Conservation (phyloP, 1,284 basidiomycete species). For the Trametes versicolor region DNA sequence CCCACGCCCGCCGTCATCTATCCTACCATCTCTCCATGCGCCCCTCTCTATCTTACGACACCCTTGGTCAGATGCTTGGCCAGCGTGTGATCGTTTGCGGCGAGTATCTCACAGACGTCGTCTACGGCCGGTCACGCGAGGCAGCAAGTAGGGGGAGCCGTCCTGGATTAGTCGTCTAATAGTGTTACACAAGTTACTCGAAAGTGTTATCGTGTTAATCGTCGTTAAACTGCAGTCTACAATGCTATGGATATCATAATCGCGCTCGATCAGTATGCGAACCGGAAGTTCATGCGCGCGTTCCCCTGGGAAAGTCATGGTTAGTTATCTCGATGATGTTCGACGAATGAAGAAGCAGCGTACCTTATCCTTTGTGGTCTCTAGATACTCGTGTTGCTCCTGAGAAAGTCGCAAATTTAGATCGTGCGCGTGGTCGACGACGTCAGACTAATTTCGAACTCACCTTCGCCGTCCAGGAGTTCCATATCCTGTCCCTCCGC, state of each 20-base stretch:
- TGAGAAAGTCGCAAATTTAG: slow-evolving; percentile 36
- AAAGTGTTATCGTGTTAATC: slow-evolving; percentile 10
- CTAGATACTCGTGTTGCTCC: slow-evolving; percentile 64
- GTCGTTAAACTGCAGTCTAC: background rate
- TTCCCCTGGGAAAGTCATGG: slow-evolving; percentile 50
- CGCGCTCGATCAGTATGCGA: slow-evolving; percentile 55
- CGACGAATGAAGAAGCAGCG: background rate
- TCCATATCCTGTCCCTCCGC: slow-evolving; percentile 62
- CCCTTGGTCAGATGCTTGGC: slow-evolving; percentile 1
- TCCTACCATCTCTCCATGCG: background rate
- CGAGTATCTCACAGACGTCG: background rate
- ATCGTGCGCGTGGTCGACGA: background rate
- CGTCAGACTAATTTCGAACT: slow-evolving; percentile 18
- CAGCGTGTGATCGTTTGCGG: background rate
- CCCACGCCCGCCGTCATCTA: background rate
- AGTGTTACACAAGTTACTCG: slow-evolving; percentile 12
- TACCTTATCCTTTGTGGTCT: slow-evolving; percentile 61
- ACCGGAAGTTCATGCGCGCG: slow-evolving; percentile 65
- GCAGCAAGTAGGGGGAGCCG: background rate
- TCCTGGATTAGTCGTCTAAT: slow-evolving; percentile 11
- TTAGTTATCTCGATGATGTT: background rate
- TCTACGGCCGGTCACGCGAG: background rate
- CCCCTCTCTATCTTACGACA: slow-evolving; percentile 10
- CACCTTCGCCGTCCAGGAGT: slow-evolving; percentile 60
- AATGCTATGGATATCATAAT: background rate